phyloP scores from a whole-genome alignment of 805 yeast species.

The Metschnikowia peoriensis region DNA sequence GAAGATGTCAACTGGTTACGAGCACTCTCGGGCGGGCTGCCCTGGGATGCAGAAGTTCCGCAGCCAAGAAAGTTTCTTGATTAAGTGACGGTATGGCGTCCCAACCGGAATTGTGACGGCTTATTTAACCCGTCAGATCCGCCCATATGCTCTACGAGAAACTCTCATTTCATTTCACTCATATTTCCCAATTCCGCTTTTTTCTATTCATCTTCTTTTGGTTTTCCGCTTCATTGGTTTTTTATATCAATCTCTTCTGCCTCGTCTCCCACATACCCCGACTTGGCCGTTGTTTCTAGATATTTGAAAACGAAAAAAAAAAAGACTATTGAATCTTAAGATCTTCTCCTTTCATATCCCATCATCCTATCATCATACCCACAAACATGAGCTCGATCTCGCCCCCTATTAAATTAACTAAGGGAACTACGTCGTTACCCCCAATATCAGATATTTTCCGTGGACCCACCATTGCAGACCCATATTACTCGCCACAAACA shows the following conservation, averaged over 20 bases:
- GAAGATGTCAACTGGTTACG: slow-evolving; percentile 10
- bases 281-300: too few species aligned
- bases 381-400: slow-evolving; percentile 2
- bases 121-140: slow-evolving; percentile 1
- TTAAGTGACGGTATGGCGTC: not conserved
- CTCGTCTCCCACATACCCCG: too few species aligned
- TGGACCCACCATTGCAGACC: slow-evolving; percentile 3
- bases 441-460: slow-evolving; percentile 42
- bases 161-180: not conserved
- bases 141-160: not conserved
- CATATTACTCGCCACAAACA: slow-evolving; percentile 3
- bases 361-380: not conserved
- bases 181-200: not conserved
- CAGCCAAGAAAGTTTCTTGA: slow-evolving; percentile 11
- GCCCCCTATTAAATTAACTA: slow-evolving; percentile 9
- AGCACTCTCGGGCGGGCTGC: slow-evolving; percentile 4
- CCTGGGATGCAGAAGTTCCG: slow-evolving; percentile 5
- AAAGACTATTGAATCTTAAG: not conserved
- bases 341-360: too few species aligned
- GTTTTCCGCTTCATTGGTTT: too few species aligned
- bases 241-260: too few species aligned
- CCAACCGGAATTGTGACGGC: slow-evolving; percentile 1
- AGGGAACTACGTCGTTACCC: slow-evolving; percentile 35
- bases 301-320: not conserved
- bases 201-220: too few species aligned